Conservation (phyloP, 176 grass and related monocot genomes). For the Oryza meyeriana region DNA sequence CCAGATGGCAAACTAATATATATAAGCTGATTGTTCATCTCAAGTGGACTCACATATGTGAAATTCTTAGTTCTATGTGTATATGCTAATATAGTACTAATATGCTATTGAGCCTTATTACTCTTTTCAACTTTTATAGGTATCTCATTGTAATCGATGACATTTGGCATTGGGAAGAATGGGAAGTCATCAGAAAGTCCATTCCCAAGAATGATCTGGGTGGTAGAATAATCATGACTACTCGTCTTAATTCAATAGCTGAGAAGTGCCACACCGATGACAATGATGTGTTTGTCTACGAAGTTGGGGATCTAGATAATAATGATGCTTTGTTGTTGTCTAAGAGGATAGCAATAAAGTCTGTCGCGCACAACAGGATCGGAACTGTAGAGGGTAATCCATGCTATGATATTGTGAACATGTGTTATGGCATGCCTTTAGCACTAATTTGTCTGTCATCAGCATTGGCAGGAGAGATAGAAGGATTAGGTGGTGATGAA, state of each 20-base stretch:
- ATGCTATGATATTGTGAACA: too few relatives aligned
- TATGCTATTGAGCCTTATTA: neutral
- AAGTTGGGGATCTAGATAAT: neutral
- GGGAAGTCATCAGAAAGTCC: neutral
- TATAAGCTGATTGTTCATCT: too few relatives aligned
- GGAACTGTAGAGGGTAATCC: too few relatives aligned
- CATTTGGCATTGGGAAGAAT: neutral
- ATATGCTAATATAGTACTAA: too few relatives aligned
- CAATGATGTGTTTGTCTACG: neutral
- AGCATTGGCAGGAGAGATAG: too few relatives aligned
- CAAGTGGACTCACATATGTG: too few relatives aligned
- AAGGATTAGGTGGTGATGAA: too few relatives aligned
- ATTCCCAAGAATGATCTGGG: neutral
- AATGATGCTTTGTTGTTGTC: neutral
- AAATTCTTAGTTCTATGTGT: too few relatives aligned
- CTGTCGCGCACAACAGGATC: neutral
- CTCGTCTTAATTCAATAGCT: neutral
- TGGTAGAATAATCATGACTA: conserved; percentile 3
- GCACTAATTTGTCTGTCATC: too few relatives aligned
- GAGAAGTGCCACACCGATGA: neutral
- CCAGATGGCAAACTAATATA: too few relatives aligned
- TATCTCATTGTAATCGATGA: neutral
- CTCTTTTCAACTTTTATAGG: neutral
- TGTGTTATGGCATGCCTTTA: too few relatives aligned
- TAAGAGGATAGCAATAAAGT: neutral